Base-by-base conservation (phyloP, 768 basidiomycete genomes). In the Rhizopogon vinicolor region DNA sequence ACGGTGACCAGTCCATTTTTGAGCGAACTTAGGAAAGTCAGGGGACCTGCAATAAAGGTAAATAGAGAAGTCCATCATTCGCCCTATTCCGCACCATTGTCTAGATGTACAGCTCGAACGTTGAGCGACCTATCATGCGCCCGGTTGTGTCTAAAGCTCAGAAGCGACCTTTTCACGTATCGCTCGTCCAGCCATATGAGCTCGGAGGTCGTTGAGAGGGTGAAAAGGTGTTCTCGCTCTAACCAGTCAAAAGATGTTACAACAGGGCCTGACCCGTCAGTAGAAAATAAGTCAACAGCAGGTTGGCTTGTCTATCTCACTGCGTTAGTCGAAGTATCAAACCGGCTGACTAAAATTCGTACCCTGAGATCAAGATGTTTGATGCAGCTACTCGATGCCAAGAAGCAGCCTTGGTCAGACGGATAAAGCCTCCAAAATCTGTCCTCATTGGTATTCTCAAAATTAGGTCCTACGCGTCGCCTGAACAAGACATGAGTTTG, bases 171-270 rank as follows among this genome's bases (percentile, higher is more conserved):
- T 22, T 65, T 65, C n/a, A 77, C 68, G 61, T 76, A 79, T 33
- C 89, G 79, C 29, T 75, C 71, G 62, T 93, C 90, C 29, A 91
- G 65, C 89, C 90, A 92, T 13, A 85, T 59, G 14, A 91, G 61
- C 44, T 86, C 76, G 1, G 71, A 73, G 1, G 87, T 91, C 1
- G 88, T 82, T 31, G 76, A 78, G 3, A 89, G 59, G 3, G 80
- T 77, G 31, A 85, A 62, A 40, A 85, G 66, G 44, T 78, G 64
- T 55, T 81, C 76, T 5, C 68, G 63, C 6, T 59, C 59, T 16
- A 71, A 64, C 56, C 75, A 68, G 58, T 84, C 83, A 37, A 85
- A 69, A 25, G 78, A 82, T 0, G 86, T 87, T 16, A 90, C 65
- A 1, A 77, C 51, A 48, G 79, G 74, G 28, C 66, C 65, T 3